Conservation (phyloP, 441 rosid species). For the Erodium chrysanthum region DNA sequence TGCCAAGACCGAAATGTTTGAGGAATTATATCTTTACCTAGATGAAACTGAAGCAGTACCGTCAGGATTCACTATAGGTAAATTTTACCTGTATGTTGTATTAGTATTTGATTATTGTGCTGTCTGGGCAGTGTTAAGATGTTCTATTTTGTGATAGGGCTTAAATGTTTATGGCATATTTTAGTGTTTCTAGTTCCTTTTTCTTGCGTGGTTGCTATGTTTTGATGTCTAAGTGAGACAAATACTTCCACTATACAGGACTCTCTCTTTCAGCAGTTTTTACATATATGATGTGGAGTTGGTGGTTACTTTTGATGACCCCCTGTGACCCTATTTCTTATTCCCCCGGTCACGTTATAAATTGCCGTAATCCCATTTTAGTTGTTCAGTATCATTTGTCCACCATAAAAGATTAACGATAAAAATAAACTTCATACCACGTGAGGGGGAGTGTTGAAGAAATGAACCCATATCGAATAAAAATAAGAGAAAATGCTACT, state of each 20-base stretch:
- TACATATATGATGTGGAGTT: too few species aligned
- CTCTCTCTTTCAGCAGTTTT: neutral
- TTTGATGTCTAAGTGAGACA: neutral
- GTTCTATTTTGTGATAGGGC: neutral
- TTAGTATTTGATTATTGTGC: neutral
- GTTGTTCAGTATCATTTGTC: too few species aligned
- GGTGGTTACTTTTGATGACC: too few species aligned
- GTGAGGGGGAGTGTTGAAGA: too few species aligned
- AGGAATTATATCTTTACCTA: conserved; percentile 50
- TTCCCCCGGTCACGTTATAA: too few species aligned
- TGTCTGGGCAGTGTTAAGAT: neutral
- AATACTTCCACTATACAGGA: neutral
- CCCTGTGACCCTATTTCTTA: too few species aligned
- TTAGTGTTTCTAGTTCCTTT: neutral
- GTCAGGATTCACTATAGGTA: conserved; percentile 49
- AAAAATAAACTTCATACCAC: too few species aligned
- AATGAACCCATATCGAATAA: too few species aligned
- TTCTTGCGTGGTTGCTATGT: neutral
- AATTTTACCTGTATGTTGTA: neutral
- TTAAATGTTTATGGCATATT: neutral
- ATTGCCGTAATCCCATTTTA: too few species aligned
- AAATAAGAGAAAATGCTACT: too few species aligned
- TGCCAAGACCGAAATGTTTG: conserved; percentile 34
- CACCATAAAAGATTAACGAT: too few species aligned
- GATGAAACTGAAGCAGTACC: conserved; percentile 60